These are phyloP conservation scores for Nannizziopsis barbatae DNA, from an alignment of 2,329 filamentous ascomycete genomes.

Conservation along the genomic window DNA sequence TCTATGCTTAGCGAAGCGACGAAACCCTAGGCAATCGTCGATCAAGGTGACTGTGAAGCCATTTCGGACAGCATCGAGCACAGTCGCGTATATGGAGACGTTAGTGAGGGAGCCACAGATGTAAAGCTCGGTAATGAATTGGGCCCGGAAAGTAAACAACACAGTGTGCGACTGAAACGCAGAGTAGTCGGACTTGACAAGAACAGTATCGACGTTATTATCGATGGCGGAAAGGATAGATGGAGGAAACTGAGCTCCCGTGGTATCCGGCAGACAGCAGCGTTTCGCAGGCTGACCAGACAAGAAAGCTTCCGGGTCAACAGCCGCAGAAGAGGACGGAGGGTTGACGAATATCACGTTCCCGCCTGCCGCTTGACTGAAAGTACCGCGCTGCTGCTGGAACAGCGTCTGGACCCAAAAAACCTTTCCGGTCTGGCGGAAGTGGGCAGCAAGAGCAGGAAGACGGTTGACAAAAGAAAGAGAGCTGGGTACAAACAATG, in stretches of 20 bases:
- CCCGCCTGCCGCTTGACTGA: constrained; percentile 41
- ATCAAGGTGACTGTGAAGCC: constrained; percentile 78
- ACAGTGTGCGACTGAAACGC: constrained; percentile 67
- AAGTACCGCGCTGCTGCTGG: constrained; percentile 48
- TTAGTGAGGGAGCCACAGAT: constrained; percentile 81
- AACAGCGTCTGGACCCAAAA: constrained; percentile 79
- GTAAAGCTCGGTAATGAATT: constrained; percentile 78
- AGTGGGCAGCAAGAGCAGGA: constrained; percentile 49
- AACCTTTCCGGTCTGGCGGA: constrained; percentile 57
- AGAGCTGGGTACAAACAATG: constrained; percentile 54
- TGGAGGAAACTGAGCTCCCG: constrained; percentile 42
- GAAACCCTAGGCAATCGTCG: constrained; percentile 79
- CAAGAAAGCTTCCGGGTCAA: constrained; percentile 36
- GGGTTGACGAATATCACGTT: constrained; percentile 33
- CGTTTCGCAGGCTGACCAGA: constrained; percentile 18
- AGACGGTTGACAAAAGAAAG: constrained; percentile 57
- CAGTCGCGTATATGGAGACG: constrained; percentile 80
- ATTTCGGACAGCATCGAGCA: constrained; percentile 77
- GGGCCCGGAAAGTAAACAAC: constrained; percentile 66
- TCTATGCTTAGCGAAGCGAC: constrained; percentile 56
- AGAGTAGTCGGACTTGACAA: constrained; percentile 73
- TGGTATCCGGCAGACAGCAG: constrained; percentile 32
- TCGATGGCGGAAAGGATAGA: constrained; percentile 42
- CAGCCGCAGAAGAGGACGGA: neutral
- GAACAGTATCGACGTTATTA: constrained; percentile 40